These are phyloP conservation scores for Ophiostoma ulmi DNA, from an alignment of 2,329 filamentous ascomycete genomes.

Conservation along the genomic window DNA sequence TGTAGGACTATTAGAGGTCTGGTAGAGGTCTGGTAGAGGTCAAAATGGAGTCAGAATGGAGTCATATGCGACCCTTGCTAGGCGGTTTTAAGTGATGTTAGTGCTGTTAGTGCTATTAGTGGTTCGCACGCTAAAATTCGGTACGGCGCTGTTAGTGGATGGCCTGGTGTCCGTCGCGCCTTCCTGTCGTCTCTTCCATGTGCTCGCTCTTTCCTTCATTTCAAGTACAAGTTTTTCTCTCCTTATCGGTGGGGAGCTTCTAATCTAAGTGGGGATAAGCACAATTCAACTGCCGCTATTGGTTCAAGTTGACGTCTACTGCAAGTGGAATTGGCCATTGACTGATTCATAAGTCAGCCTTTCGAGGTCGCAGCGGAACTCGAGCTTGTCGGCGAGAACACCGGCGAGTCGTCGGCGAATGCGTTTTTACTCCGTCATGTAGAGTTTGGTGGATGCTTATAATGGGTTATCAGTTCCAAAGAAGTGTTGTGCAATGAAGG, in stretches of 20 bases:
- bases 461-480: not conserved
- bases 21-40: not conserved
- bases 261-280: not conserved
- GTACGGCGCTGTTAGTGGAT: not conserved
- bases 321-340: not conserved
- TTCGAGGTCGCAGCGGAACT: not conserved
- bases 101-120: not conserved
- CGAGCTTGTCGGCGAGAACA: not conserved
- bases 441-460: not conserved
- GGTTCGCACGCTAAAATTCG: not conserved
- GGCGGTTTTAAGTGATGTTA: not conserved
- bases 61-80: not conserved
- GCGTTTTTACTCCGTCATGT: not conserved
- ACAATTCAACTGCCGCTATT: slow-evolving; percentile 1
- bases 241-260: slow-evolving; percentile 13
- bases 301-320: not conserved
- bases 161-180: slow-evolving; percentile 4
- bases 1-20: not conserved
- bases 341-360: not conserved
- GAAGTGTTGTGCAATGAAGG: no score
- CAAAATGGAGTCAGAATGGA: not conserved
- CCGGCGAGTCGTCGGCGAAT: slow-evolving; percentile 3
- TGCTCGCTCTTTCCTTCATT: not conserved
- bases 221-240: not conserved
- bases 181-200: not conserved